phyloP scores from a whole-genome alignment of 257 asterid species.

The Solanum microdontum region DNA sequence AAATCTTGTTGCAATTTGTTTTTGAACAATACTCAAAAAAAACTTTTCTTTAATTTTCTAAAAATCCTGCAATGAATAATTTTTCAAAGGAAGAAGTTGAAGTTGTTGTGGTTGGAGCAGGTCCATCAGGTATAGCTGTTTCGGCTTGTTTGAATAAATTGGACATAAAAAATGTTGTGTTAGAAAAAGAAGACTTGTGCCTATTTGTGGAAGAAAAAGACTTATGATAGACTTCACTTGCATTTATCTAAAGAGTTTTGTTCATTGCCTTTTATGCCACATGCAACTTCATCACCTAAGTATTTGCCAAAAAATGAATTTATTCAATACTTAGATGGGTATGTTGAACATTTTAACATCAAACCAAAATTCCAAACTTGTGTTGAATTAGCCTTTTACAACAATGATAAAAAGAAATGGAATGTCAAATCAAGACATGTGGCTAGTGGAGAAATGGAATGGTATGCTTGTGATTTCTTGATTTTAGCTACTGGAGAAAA shows the following conservation, averaged over 20 bases:
- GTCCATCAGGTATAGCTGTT: conserved; percentile 50
- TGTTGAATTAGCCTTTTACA: conserved; percentile 16
- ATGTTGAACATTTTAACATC: conserved; percentile 5
- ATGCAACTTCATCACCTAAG: conserved; percentile 22
- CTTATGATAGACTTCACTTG: conserved; percentile 47
- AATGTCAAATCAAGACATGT: background rate
- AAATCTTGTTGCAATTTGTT: background rate
- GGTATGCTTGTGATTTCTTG: conserved; percentile 15
- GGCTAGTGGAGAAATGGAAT: conserved; percentile 1
- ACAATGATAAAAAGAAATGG: conserved; percentile 12
- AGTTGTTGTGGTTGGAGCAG: conserved; percentile 36
- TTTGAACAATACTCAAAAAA: background rate
- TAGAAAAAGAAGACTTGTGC: conserved; percentile 49
- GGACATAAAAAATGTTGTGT: conserved; percentile 26
- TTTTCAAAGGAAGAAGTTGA: conserved; percentile 4
- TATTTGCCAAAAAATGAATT: conserved; percentile 25
- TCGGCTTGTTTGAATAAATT: conserved; percentile 34
- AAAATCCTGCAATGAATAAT: background rate
- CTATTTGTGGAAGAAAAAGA: conserved; percentile 37
- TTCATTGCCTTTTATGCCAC: conserved; percentile 37
- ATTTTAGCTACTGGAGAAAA: conserved; percentile 50
- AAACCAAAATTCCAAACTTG: conserved; percentile 1
- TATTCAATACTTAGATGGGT: conserved; percentile 9
- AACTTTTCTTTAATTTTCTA: background rate
- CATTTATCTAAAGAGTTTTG: conserved; percentile 52